A percentile compares a stretch with the other conserved stretches of the same genome.
phyloP scores from a whole-genome alignment of 768 basidiomycete species.

The Boletales sp. region DNA sequence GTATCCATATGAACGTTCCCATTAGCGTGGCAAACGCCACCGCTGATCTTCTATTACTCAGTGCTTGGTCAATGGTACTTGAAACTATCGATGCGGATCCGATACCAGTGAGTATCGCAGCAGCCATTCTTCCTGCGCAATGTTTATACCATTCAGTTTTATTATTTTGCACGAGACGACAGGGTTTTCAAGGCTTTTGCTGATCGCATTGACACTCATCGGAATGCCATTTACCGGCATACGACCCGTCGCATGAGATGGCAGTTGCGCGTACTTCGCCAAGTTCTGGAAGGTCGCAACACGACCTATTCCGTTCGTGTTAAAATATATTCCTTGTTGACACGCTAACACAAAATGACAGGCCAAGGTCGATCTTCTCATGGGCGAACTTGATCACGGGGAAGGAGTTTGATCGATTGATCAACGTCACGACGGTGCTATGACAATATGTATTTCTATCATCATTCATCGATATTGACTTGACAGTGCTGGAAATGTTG shows the following conservation, averaged over 20 bases:
- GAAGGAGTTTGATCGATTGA: conserved; percentile 45
- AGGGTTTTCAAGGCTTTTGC: conserved; percentile 72
- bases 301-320: conserved; percentile 61
- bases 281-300: conserved; percentile 62
- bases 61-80: conserved; percentile 68
- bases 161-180: conserved; percentile 92
- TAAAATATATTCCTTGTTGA: neutral
- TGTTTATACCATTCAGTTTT: conserved; percentile 42
- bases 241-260: conserved; percentile 59
- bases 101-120: conserved; percentile 61
- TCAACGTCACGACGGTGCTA: neutral
- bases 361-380: conserved; percentile 64
- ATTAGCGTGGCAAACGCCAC: conserved; percentile 84
- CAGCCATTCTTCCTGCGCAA: neutral
- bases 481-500: neutral
- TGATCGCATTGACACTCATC: conserved; percentile 38
- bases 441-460: neutral
- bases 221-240: conserved; percentile 43
- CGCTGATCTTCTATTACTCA: conserved; percentile 78
- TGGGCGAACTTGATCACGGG: conserved; percentile 61
- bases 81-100: conserved; percentile 56
- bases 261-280: conserved; percentile 64
- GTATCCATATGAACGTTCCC: neutral
- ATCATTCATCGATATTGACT: neutral
- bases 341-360: conserved; percentile 21